These are phyloP conservation scores for Eutrema japonicum DNA, from an alignment of 345 rosid species.

Conservation along the genomic window DNA sequence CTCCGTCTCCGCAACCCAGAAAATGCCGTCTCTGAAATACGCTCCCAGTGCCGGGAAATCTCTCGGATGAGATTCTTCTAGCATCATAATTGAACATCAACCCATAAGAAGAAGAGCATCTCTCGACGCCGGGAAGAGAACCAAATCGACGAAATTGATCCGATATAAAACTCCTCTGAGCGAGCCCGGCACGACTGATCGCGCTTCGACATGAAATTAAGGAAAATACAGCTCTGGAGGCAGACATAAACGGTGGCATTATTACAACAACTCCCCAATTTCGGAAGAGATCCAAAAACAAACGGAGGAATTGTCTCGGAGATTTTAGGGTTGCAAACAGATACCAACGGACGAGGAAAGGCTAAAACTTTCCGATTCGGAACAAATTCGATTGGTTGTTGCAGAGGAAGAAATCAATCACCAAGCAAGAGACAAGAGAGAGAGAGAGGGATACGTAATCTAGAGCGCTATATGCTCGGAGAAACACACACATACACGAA, in stretches of 20 bases:
- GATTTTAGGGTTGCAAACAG: conserved; percentile 25
- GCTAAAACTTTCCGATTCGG: background rate
- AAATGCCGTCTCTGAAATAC: conserved; percentile 65
- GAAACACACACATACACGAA: conserved; percentile 21
- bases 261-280: conserved; percentile 21
- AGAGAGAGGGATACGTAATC: conserved; percentile 36
- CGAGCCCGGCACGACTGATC: conserved; percentile 38
- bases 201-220: conserved; percentile 49
- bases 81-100: conserved; percentile 37
- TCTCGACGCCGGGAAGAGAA: conserved; percentile 48
- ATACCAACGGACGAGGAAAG: background rate
- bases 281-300: background rate
- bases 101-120: conserved; percentile 30
- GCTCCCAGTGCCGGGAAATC: conserved; percentile 5
- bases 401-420: conserved; percentile 19
- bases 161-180: conserved; percentile 21
- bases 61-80: conserved; percentile 22
- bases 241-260: conserved; percentile 70
- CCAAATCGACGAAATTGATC: conserved; percentile 52
- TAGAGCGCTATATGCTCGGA: conserved; percentile 22
- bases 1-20: conserved; percentile 95
- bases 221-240: conserved; percentile 53
- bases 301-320: background rate
- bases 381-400: background rate
- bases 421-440: conserved; percentile 22